phyloP scores from a whole-genome alignment of 1,139 yeast genomes.

The Spathaspora sp. region DNA sequence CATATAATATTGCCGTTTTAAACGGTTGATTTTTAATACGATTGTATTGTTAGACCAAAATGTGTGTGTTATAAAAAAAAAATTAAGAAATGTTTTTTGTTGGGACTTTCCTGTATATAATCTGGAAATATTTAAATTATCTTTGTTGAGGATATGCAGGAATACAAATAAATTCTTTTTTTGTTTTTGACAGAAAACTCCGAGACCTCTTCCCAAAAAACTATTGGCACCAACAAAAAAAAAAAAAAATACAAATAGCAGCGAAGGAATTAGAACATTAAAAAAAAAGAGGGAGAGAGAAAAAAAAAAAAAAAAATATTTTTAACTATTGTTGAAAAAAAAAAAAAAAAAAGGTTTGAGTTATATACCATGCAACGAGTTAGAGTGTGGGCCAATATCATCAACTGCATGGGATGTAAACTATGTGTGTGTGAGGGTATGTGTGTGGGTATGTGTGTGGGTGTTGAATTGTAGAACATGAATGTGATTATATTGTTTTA shows the following conservation, averaged over 20 bases:
- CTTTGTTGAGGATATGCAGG: not conserved
- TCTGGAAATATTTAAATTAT: not conserved
- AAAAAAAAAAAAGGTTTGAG: not conserved
- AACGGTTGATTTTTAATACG: too few relatives aligned
- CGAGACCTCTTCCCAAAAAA: not conserved
- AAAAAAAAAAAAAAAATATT: not conserved
- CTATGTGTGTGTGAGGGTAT: too few relatives aligned
- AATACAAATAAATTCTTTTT: not conserved
- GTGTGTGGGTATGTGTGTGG: too few relatives aligned
- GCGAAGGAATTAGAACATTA: not conserved
- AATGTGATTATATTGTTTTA: too few relatives aligned
- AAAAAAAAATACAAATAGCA: not conserved
- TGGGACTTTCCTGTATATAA: slow-evolving; percentile 1
- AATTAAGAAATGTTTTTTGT: not conserved
- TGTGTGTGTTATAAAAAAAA: not conserved
- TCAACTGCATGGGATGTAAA: too few relatives aligned
- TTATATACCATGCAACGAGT: not conserved
- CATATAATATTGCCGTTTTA: not conserved
- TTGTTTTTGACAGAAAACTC: not conserved
- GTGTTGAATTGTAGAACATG: too few relatives aligned
- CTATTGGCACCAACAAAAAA: not conserved
- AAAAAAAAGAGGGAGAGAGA: not conserved
- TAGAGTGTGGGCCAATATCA: too few relatives aligned
- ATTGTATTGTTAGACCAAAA: too few relatives aligned
- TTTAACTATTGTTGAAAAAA: not conserved